Conservation (phyloP, 108 stramenopile genomes). For the Nitzschia putrida region DNA sequence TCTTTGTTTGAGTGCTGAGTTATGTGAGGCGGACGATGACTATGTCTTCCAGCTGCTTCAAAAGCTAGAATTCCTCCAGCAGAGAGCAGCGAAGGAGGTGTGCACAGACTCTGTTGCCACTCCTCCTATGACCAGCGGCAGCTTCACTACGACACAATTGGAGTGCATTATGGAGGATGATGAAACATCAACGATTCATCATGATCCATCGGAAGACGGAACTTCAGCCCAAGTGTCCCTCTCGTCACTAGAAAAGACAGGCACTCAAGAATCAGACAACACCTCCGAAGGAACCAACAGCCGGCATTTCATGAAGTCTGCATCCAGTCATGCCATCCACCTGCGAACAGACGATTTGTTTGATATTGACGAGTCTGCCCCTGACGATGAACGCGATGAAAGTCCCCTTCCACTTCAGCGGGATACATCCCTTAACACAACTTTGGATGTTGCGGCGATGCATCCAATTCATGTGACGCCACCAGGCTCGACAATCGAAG, state of each 20-base stretch:
- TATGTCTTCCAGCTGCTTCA: conserved; percentile 33
- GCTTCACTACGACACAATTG: neutral
- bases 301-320: neutral
- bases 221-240: neutral
- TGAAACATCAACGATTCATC: neutral
- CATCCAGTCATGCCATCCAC: neutral
- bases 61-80: conserved; percentile 33
- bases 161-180: conserved; percentile 9
- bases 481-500: neutral
- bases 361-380: neutral
- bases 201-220: neutral
- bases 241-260: neutral
- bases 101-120: neutral
- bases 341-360: neutral
- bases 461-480: neutral
- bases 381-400: neutral
- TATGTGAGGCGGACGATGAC: conserved; percentile 27
- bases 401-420: neutral
- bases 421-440: neutral
- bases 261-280: neutral
- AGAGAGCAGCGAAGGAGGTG: neutral
- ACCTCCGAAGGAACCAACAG: neutral
- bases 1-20: conserved; percentile 25
- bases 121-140: neutral
- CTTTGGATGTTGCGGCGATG: neutral